Percentiles rank a stretch among this genome's conserved stretches.
Evolutionary conservation across 2,329 filamentous ascomycete genomes (phyloP).

Genomic region (Colletotrichum cuscutae): DNA sequence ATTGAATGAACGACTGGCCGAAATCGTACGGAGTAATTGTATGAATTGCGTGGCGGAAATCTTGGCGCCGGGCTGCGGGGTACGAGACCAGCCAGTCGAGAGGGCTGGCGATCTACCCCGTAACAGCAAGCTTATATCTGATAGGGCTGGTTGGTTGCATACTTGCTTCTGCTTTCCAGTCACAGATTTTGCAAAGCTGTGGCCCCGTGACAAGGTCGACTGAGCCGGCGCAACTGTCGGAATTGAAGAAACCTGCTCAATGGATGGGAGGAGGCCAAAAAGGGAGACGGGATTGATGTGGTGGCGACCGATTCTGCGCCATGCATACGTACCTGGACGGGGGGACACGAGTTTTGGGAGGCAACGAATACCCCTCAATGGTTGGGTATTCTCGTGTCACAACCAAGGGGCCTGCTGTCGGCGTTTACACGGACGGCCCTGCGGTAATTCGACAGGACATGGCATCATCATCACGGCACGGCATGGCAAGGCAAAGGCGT

Average conservation of each 20-base stretch:
- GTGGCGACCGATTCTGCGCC: background rate
- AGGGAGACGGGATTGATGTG: background rate
- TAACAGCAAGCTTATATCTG: slow-evolving; percentile 8
- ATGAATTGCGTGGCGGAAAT: background rate
- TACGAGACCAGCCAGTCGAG: slow-evolving; percentile 2
- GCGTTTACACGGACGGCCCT: slow-evolving; percentile 10
- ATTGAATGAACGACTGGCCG: slow-evolving; percentile 60
- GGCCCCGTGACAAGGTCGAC: background rate
- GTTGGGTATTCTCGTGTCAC: slow-evolving; percentile 11
- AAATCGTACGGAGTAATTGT: background rate
- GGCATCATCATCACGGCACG: slow-evolving; percentile 24
- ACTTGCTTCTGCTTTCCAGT: background rate
- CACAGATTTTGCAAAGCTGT: background rate
- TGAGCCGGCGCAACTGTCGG: background rate
- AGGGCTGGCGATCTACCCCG: slow-evolving; percentile 1
- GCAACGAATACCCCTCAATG: background rate
- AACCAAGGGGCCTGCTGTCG: slow-evolving; percentile 18
- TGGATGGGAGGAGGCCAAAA: background rate
- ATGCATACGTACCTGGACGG: background rate
- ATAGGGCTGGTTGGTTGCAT: background rate
- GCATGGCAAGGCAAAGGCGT: slow-evolving; percentile 31
- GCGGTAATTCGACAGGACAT: slow-evolving; percentile 12
- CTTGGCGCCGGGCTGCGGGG: slow-evolving; percentile 17
- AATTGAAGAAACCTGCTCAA: background rate
- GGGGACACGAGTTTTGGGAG: background rate